Evolutionary conservation across 768 basidiomycete genomes (phyloP), one percentile per base, ranked within the genome.

Genomic region (Cyclocybe cylindracea): DNA sequence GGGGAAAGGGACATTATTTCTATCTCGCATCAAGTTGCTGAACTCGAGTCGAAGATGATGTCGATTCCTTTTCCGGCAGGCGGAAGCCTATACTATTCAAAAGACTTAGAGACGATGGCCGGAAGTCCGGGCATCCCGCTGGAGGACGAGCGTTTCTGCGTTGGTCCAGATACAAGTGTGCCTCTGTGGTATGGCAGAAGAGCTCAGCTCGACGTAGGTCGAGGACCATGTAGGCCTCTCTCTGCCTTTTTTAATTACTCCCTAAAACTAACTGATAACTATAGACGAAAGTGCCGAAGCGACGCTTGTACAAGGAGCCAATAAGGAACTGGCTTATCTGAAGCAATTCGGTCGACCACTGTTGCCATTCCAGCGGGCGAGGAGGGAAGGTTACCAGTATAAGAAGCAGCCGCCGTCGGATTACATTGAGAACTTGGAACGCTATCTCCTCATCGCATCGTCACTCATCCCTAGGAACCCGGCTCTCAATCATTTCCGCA

Each of bases 171-270:
- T 67, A 57, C 62, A 8, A 72, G 16, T 16, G 16, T 75, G 54
- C 59, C 29, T 60, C n/a, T 80, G 64, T 83, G 79, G 79, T 77
- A 66, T 59, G 77, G 79, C 1, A 73, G 75, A 64, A 76, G 79
- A 51, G 66, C 75, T 53, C 63, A 75, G 69, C 78, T 80, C 52
- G 71, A 78, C 52, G 66, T 80, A 45, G 58, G 76, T 50, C 62
- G 80, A 53, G 78, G 79, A 75, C 79, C 80, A 48, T 80, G 80
- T 80, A 74, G 9, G 75, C 58, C 62, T 16, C 62, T 71, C 56
- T 65, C 16, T 16, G 57, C 67, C 44, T 62, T 57, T 68, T 59
- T 57, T 57, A 42, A 42, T n/a, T 51, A 53, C 61, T 39, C 46
- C 42, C 55, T 63, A 51, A 48, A 69, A 73, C 66, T 61, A 62